Evolutionary conservation across 805 yeast species (phyloP), one percentile per base, ranked within the genome.

Genomic region (Osmozyma mogii): DNA sequence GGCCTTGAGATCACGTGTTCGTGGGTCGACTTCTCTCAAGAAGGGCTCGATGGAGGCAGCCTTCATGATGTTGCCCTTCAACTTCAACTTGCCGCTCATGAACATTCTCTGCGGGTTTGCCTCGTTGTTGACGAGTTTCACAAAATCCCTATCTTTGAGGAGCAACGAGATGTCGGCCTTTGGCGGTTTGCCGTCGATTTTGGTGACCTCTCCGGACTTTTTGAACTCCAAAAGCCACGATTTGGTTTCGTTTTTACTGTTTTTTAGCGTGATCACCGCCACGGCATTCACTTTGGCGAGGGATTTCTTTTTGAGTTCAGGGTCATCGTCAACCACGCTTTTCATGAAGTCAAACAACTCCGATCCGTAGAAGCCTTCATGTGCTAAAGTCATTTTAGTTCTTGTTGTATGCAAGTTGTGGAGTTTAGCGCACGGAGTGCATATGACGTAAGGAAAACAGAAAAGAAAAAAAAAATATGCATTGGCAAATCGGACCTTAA

Each of bases 281-380:
- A 30, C 34, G 9, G 48, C 37, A 21, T 44, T 43, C 19, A 46
- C 52, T 31, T 43, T 43, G 15, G 26, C 32, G 15, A 47, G 32
- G 3, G 52, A 44, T 15, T 43, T 41, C 24, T 39, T 25, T 26
- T 36, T 43, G 29, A 47, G 37, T 8, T 32, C 33, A 22, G 38
- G 41, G 28, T 47, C 52, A 15, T 45, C 44, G 14, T 46, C 49
- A 20, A 49, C 41, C 4, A 34, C 25, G n/a, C 39, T 34, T 29
- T 30, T 38, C 54, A 49, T 49, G 19, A 49, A 45, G 28, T 49
- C 42, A 23, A 49, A 50, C 20, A 34, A 26, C 13, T 25, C 30
- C 11, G 34, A 25, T 6, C 37, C 37, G 34, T 47, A 49, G 28
- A 47, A 43, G 10, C 49, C 52, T 25, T 49, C 50, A 28, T 45